These are phyloP conservation scores for Coccomyxa subellipsoidea DNA, from an alignment of 163 green algal genomes.

Conservation along the genomic window DNA sequence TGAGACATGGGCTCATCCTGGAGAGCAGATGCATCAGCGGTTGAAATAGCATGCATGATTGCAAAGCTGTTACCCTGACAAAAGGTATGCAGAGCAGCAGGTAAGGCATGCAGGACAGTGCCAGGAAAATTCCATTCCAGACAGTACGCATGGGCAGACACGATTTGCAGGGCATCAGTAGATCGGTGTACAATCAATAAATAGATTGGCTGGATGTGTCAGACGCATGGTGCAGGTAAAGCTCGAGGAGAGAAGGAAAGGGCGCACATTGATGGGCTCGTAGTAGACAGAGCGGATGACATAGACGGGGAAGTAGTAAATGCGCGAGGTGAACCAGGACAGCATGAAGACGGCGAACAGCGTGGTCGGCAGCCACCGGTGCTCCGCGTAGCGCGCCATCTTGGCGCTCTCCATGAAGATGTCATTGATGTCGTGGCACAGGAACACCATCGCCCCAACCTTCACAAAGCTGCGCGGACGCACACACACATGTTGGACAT, in stretches of 20 bases:
- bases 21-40: no score
- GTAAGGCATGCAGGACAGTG: no score
- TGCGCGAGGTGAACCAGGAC: constrained; percentile 70
- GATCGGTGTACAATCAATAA: no score
- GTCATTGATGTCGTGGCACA: constrained; percentile 88
- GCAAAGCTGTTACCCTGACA: no score
- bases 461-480: constrained; percentile 44
- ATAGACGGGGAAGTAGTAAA: constrained; percentile 70
- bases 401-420: constrained; percentile 89
- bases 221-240: neutral
- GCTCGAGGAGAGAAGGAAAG: neutral
- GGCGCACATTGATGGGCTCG: constrained; percentile 32
- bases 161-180: no score
- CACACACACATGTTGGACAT: neutral
- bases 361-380: constrained; percentile 36
- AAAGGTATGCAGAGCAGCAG: no score
- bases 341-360: constrained; percentile 76
- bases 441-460: constrained; percentile 72
- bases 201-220: no score
- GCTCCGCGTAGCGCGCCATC: constrained; percentile 62
- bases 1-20: no score
- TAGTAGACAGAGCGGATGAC: constrained; percentile 68
- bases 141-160: no score
- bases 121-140: no score
- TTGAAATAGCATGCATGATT: no score